These are phyloP conservation scores for Yarrowia bubula DNA, from an alignment of 805 yeast genomes.

Conservation along the genomic window DNA sequence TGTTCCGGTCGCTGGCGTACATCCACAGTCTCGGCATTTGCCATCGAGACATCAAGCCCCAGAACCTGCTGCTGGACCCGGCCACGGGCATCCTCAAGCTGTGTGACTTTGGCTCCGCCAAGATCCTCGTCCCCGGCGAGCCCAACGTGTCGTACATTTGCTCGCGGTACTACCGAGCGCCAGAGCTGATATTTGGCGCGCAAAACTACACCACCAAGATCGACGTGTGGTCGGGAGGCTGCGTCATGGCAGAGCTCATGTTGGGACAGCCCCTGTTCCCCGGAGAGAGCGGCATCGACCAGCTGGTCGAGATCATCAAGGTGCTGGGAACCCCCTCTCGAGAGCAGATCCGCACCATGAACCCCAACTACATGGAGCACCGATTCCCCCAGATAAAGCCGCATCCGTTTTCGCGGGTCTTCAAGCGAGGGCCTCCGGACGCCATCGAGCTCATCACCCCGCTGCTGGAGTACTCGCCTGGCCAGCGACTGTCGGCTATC, in stretches of 20 bases:
- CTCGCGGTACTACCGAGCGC: conserved; percentile 95
- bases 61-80: conserved; percentile 84
- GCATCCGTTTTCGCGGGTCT: conserved; percentile 59
- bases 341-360: conserved; percentile 91
- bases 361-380: conserved; percentile 96
- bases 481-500: conserved; percentile 72
- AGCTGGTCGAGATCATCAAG: conserved; percentile 92
- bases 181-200: conserved; percentile 96
- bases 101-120: conserved; percentile 97
- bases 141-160: conserved; percentile 96
- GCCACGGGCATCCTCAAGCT: conserved; percentile 78
- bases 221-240: conserved; percentile 89
- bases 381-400: conserved; percentile 70
- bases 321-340: conserved; percentile 92
- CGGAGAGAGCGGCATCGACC: conserved; percentile 97
- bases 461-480: conserved; percentile 88
- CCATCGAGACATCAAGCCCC: conserved; percentile 92
- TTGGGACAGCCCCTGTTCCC: conserved; percentile 97
- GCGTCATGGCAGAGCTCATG: conserved; percentile 95
- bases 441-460: conserved; percentile 82
- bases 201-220: conserved; percentile 94
- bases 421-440: conserved; percentile 74
- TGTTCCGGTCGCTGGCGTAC: conserved; percentile 72
- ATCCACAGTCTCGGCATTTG: conserved; percentile 72
- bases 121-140: conserved; percentile 81